phyloP scores from a whole-genome alignment of 495 filamentous ascomycete genomes.

The Aspergillus hancockii region DNA sequence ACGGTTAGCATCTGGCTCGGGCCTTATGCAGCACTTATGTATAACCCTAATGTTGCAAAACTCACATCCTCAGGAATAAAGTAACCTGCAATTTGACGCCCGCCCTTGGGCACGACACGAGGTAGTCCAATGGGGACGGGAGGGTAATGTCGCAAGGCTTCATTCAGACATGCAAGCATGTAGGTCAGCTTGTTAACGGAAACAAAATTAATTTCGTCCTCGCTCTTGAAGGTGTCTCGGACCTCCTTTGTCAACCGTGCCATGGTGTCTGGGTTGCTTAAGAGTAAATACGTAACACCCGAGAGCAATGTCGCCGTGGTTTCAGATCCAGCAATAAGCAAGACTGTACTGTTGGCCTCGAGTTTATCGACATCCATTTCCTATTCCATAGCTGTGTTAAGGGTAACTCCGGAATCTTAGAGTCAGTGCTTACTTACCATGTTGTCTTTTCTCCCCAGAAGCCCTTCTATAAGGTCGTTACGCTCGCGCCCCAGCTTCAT shows the following conservation, averaged over 20 bases:
- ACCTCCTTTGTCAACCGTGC: conserved; percentile 52
- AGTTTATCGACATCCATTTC: conserved; percentile 41
- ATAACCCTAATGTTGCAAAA: background rate
- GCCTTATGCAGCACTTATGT: too few relatives aligned
- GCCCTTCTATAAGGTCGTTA: conserved; percentile 50
- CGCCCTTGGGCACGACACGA: conserved; percentile 14
- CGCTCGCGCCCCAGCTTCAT: conserved; percentile 41
- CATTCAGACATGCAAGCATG: conserved; percentile 34
- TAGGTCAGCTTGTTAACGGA: conserved; percentile 38
- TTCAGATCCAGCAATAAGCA: conserved; percentile 52
- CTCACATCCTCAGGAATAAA: background rate
- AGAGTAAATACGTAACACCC: conserved; percentile 37
- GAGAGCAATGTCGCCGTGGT: conserved; percentile 49
- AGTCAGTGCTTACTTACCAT: conserved; percentile 31
- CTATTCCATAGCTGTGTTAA: conserved; percentile 21
- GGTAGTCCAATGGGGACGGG: conserved; percentile 29
- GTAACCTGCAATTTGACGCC: background rate
- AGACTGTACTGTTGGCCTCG: conserved; percentile 30
- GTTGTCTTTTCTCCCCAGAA: conserved; percentile 49
- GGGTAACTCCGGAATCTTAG: background rate
- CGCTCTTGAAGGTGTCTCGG: conserved; percentile 43
- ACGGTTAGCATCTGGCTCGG: background rate
- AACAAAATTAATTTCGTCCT: conserved; percentile 50
- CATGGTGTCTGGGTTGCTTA: conserved; percentile 28
- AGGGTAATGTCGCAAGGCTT: conserved; percentile 38